These are phyloP conservation scores for Gryganskiella cystojenkinii DNA, from an alignment of 192 early-diverging fungal species.

Conservation along the genomic window DNA sequence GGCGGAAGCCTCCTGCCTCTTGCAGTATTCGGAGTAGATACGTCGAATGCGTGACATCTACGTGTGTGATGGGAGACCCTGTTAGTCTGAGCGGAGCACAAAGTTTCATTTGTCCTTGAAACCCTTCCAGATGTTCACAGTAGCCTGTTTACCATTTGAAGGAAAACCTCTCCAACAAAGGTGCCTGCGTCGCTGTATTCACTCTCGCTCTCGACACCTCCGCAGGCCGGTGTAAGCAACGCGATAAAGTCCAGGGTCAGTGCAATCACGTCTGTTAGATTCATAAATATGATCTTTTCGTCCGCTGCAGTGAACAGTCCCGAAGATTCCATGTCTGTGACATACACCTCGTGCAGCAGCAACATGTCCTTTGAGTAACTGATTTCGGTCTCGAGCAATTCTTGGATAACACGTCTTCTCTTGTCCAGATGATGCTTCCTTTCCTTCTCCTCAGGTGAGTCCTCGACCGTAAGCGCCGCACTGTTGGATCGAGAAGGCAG, in stretches of 20 bases:
- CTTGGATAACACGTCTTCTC: slow-evolving; percentile 75
- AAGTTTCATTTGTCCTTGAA: not conserved
- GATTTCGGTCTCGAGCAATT: slow-evolving; percentile 82
- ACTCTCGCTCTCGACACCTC: slow-evolving; percentile 24
- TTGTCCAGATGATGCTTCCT: slow-evolving; percentile 60
- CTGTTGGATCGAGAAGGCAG: slow-evolving; percentile 36
- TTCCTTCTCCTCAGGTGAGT: slow-evolving; percentile 44
- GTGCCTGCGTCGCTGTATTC: slow-evolving; percentile 39
- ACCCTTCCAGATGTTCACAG: slow-evolving; percentile 13
- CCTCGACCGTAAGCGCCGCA: slow-evolving; percentile 5
- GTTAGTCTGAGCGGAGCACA: not conserved
- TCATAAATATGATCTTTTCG: slow-evolving; percentile 79
- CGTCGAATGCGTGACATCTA: slow-evolving; percentile 54
- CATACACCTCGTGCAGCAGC: slow-evolving; percentile 76
- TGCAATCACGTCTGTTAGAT: slow-evolving; percentile 78
- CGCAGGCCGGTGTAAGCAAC: slow-evolving; percentile 69
- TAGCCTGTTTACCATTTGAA: slow-evolving; percentile 53
- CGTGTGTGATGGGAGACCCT: not conserved
- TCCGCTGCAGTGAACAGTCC: slow-evolving; percentile 67
- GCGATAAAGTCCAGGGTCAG: slow-evolving; percentile 73
- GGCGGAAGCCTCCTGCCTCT: slow-evolving; percentile 77
- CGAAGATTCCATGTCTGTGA: slow-evolving; percentile 61
- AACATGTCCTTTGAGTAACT: slow-evolving; percentile 80
- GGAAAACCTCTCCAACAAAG: slow-evolving; percentile 64
- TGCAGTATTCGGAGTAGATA: slow-evolving; percentile 80